Evolutionary conservation across 2,329 filamentous ascomycete species (phyloP).

Genomic region (Colletotrichum liriopes): DNA sequence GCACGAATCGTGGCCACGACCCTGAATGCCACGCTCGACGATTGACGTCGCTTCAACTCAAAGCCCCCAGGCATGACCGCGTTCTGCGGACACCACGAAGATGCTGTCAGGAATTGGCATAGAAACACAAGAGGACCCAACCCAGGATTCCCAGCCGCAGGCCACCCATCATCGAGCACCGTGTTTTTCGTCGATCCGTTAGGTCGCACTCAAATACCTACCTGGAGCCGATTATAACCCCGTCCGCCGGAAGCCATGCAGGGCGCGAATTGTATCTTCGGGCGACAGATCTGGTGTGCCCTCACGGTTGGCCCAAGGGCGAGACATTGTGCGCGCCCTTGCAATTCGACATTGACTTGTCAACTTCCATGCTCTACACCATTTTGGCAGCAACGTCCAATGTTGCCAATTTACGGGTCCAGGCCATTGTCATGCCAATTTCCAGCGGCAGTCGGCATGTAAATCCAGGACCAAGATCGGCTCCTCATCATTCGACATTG

Average conservation of each 20-base stretch:
- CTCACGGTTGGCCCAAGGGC: constrained; percentile 22
- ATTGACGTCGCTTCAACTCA: constrained; percentile 3
- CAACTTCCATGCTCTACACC: not conserved
- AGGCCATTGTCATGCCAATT: constrained; percentile 31
- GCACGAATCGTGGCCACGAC: constrained; percentile 24
- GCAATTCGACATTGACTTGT: constrained; percentile 3
- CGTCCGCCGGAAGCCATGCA: constrained; percentile 15
- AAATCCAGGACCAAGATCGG: constrained; percentile 24
- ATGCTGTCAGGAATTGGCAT: not conserved
- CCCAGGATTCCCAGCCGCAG: not conserved
- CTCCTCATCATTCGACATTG: constrained; percentile 14
- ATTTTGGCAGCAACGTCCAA: not conserved
- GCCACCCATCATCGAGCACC: not conserved
- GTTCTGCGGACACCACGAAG: not conserved
- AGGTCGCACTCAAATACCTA: not conserved
- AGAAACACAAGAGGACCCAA: not conserved
- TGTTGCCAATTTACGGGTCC: constrained; percentile 9
- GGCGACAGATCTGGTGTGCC: not conserved
- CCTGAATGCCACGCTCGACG: constrained; percentile 8
- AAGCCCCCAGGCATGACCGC: not conserved
- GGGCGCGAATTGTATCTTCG: constrained; percentile 24
- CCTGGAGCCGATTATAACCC: not conserved
- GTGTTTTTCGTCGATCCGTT: not conserved
- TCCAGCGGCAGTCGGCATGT: constrained; percentile 28
- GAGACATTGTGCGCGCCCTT: constrained; percentile 23